Conservation (phyloP, 345 rosid genomes). For the Camelina hispida region DNA sequence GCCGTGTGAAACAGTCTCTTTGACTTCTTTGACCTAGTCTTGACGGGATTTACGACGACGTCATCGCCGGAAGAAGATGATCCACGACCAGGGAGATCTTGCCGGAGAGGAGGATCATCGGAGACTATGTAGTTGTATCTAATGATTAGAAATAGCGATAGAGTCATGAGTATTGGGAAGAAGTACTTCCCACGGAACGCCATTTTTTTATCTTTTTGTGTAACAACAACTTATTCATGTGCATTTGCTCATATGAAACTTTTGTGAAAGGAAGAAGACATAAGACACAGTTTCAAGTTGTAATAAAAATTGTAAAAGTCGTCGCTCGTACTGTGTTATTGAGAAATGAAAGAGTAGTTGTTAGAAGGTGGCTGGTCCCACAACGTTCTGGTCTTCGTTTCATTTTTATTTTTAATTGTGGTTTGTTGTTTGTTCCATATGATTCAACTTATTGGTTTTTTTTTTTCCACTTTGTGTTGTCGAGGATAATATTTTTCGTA, state of each 20-base stretch:
- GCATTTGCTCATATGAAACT: background rate
- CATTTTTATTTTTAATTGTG: background rate
- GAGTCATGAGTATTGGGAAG: constrained; percentile 63
- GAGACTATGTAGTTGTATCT: constrained; percentile 83
- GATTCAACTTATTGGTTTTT: background rate
- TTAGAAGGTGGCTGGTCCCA: constrained; percentile 43
- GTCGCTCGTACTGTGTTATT: constrained; percentile 28
- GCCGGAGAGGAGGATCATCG: constrained; percentile 76
- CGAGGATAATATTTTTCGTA: background rate
- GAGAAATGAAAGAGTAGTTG: constrained; percentile 32
- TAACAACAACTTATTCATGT: background rate
- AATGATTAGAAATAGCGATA: constrained; percentile 86
- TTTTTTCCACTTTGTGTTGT: background rate
- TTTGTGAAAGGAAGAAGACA: background rate
- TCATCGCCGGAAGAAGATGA: constrained; percentile 55
- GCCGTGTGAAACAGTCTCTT: constrained; percentile 92
- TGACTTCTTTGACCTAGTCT: constrained; percentile 37
- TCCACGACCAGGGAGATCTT: constrained; percentile 74
- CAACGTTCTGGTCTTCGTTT: constrained; percentile 37
- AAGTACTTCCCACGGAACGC: constrained; percentile 44
- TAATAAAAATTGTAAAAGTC: constrained; percentile 32
- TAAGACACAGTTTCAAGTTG: background rate
- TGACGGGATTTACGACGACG: constrained; percentile 66
- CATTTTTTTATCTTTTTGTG: constrained; percentile 23
- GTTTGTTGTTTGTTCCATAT: constrained; percentile 15